Evolutionary conservation across 192 early-diverging fungal genomes (phyloP), one percentile per base, ranked within the genome.

Genomic region (Linnemannia schmuckeri): DNA sequence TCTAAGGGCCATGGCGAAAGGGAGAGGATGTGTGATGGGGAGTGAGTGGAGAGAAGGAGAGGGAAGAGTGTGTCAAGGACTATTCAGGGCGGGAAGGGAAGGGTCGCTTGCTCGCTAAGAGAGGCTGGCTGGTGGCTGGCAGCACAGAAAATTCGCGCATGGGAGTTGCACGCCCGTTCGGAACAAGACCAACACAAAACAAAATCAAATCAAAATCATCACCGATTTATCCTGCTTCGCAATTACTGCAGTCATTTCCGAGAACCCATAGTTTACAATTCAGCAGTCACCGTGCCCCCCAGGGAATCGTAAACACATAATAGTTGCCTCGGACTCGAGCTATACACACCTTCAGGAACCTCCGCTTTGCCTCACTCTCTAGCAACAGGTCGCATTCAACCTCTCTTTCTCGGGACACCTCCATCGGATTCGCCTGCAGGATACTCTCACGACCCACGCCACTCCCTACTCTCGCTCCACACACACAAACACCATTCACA

Each of bases 1-100:
- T 73, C 85, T 70, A 61, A 87, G 85, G 85, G 85, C 85, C 85
- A 87, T 87, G 75, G 80, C 74, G 63, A 52, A 47, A 57, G 41
- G 82, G 70, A 66, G 70, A 74, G 27, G 76, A 77, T 72, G 74
- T 70, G 40, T 41, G 70, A 49, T 70, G 49, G 79, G 79, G 78
- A 79, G 76, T 73, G 82, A 68, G 74, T 75, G 69, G 77, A 55
- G 77, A 77, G 75, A 69, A 69, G 57, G 33, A 74, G 63, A 38
- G 68, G 72, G 44, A 82, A 18, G 66, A 74, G 55, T 27, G 38
- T 44, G 57, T 38, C 61, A 54, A 54, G 30, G 78, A 57, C 52
- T 66, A 24, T 70, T 70, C 77, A 78, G 68, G 77, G 66, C 77
- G 27, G 57, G 44, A 40, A 71, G 61, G 57, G 44, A 49, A 30